Evolutionary conservation across 176 grass and related monocot species (phyloP), one percentile per base, ranked within the genome.

Genomic region (Oryza nivara): DNA sequence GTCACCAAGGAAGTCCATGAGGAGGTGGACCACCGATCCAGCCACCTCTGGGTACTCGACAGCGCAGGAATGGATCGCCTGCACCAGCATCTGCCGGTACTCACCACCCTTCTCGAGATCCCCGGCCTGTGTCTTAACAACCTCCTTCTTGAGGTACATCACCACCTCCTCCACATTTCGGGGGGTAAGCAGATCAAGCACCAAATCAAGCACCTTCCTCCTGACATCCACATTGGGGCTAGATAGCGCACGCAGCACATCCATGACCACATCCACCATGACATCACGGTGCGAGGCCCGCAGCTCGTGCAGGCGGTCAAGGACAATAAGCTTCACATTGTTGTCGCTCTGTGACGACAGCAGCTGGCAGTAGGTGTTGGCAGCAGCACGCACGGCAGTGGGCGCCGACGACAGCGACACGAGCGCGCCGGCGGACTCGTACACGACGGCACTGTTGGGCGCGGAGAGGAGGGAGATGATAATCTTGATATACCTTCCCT

Each of bases 1-100:
- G 77, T 93, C 91, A 5, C 91, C 88, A 23, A 93, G 91, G 77
- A 93, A 93, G 67, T 93, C 91, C 91, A 93, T 93, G 77, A 93
- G 88, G 15, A 93, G 73, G 76, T 93, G 88, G n/a, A 93, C 91
- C 2, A 93, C 91, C 0, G 85, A 93, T 7, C 77, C 91, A 26
- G 88, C 91, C 11, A 93, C 88, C 83, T 90, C 91, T 0, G 85
- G 88, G 58, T 85, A 93, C 76, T 93, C 78, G 7, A 85, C 67
- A 1, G 91, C 76, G 8, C 91, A 93, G 7, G 73, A 38, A 80
- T 93, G 91, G 25, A 93, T 93, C 5, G 91, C 88, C 79, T 93
- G 88, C 13, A 93, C 88, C n/a, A 93, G 60, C 91, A 93, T 93
- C 81, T 93, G 91, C 5, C 91, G 81, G 88, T 90, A 93, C 9